phyloP scores from a whole-genome alignment of 305 asterid genomes.

The Fraxinus baroniana region DNA sequence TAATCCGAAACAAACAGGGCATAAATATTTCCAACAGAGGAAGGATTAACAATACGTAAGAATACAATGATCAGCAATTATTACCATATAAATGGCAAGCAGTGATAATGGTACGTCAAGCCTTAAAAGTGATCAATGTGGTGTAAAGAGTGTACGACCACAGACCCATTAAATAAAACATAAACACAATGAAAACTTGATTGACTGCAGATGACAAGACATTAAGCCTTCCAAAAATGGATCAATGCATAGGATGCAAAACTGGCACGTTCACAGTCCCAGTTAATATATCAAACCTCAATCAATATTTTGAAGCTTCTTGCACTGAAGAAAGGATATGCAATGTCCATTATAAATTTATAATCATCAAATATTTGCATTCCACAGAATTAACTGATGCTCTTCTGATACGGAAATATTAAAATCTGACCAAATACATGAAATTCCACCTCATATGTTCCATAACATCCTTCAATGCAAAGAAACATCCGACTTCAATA shows the following conservation, averaged over 20 bases:
- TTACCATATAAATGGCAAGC: too few relatives aligned
- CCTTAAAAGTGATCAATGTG: neutral
- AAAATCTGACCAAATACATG: neutral
- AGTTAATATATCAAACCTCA: neutral
- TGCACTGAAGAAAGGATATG: neutral
- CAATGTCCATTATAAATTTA: too few relatives aligned
- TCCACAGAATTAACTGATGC: neutral
- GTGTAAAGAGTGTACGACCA: neutral
- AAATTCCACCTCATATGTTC: neutral
- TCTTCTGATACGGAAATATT: neutral
- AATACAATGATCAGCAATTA: neutral
- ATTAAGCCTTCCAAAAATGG: neutral
- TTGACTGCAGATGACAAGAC: neutral
- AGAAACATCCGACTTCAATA: neutral
- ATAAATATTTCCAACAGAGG: neutral
- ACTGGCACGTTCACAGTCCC: neutral
- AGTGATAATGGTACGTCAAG: too few relatives aligned
- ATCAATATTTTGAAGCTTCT: neutral
- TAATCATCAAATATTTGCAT: neutral
- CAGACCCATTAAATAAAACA: neutral
- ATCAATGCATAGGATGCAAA: neutral
- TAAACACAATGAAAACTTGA: neutral
- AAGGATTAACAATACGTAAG: neutral
- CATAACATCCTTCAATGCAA: neutral
- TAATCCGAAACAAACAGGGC: too few relatives aligned